Base-by-base conservation (phyloP, 176 grass and related monocot species). In the Bothriochloa decipiens region DNA sequence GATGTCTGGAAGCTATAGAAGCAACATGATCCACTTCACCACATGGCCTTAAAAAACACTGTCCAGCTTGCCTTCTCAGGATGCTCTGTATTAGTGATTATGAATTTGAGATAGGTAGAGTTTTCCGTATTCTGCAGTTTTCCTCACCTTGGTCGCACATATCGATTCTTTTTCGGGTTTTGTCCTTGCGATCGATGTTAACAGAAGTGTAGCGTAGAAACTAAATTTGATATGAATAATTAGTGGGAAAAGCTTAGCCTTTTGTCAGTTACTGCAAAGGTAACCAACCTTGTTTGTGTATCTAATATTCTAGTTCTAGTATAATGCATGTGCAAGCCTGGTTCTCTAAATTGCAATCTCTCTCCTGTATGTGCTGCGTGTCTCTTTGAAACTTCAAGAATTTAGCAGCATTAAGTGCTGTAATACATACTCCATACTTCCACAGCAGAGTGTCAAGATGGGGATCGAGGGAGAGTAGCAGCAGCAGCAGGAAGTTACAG, bases 71-170 rank as follows among this genome's bases (percentile, higher is more conserved):
- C 46, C 64, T 82, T 49, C 58, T 68, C 28, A 74, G 20, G 25
- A 80, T 75, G 75, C 15, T 45, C 43, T 64, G 61, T 52, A 26
- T 70, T 87, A 79, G 45, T 63, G 61, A 68, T 65, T 66, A 76
- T 76, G 72, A 74, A 20, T 52, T 75, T 70, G 76, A 72, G 68
- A 76, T 87, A 87, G 89, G 8, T 71, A 85, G 72, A 63, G 71
- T 55, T 81, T 70, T 76, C 42, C 17, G 16, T 45, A 70, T 81
- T 58, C 53, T 84, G 81, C 65, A 76, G 85, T 84, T 84, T 84
- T 91, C 63, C 81, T 70, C 81, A 55, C 73, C 81, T 71, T 87
- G 81, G 53, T 91, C 87, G 89, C 89, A 87, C 81, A 91, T 87
- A 87, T 57, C 71, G 70, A 90, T 90, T 90, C 80, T 80, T 90